Conservation (phyloP, 2,329 filamentous ascomycete species). For the Stemphylium vesicarium region DNA sequence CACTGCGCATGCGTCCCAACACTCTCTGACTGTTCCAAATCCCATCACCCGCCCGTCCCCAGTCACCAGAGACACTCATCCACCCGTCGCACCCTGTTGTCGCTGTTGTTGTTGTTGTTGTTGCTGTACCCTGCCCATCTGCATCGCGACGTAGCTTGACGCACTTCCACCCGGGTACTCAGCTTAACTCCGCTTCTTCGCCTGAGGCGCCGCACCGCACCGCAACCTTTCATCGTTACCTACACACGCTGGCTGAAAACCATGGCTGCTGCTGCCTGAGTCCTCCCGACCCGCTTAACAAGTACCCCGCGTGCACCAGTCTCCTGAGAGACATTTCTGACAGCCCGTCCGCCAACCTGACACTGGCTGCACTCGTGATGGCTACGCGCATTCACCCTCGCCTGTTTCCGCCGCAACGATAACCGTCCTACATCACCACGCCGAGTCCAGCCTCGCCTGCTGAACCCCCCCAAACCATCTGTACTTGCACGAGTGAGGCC, state of each 20-base stretch:
- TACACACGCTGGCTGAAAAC: slow-evolving; percentile 26
- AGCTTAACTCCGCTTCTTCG: slow-evolving; percentile 36
- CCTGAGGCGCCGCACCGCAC: slow-evolving; percentile 16
- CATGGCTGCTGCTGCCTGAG: slow-evolving; percentile 51
- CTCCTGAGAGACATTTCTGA: slow-evolving; percentile 37
- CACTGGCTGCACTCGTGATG: slow-evolving; percentile 47
- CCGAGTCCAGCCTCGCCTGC: slow-evolving; percentile 15
- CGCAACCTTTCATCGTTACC: slow-evolving; percentile 17
- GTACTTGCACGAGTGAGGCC: slow-evolving; percentile 34
- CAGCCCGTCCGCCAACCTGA: slow-evolving; percentile 32
- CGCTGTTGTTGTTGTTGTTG: not conserved
- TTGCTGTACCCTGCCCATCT: slow-evolving; percentile 4
- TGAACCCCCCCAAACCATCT: slow-evolving; percentile 10
- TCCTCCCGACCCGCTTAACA: slow-evolving; percentile 15
- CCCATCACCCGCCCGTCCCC: slow-evolving; percentile 11
- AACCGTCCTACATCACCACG: slow-evolving; percentile 27
- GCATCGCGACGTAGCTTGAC: slow-evolving; percentile 13
- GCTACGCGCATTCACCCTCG: slow-evolving; percentile 41
- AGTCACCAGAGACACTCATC: not conserved
- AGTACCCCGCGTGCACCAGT: slow-evolving; percentile 36
- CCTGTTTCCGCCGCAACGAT: slow-evolving; percentile 43
- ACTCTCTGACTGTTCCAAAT: slow-evolving; percentile 29
- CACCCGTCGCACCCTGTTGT: not conserved
- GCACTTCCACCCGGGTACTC: slow-evolving; percentile 33
- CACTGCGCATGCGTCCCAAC: slow-evolving; percentile 27